Evolutionary conservation across 2,329 filamentous ascomycete genomes (phyloP).

Genomic region (Thyridium curvatum): DNA sequence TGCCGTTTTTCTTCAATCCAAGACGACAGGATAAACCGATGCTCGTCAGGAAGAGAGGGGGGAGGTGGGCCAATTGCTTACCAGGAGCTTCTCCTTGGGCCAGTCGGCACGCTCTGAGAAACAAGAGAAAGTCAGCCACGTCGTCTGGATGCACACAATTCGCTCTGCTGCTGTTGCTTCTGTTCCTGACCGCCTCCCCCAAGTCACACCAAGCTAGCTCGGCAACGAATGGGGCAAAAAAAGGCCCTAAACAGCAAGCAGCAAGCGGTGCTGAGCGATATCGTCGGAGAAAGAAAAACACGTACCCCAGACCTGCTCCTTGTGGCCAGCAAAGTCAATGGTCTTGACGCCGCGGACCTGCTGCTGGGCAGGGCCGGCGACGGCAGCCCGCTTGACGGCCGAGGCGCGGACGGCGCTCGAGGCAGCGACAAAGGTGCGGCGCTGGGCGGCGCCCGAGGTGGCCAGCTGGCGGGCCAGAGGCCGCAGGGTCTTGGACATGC

Average conservation of each 20-base stretch:
- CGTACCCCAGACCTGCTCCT: slow-evolving; percentile 91
- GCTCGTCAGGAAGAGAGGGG: slow-evolving; percentile 1
- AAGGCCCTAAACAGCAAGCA: too few species aligned
- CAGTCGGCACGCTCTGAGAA: slow-evolving; percentile 90
- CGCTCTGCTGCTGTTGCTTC: too few species aligned
- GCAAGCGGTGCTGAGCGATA: too few species aligned
- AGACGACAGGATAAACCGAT: neutral
- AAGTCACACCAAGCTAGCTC: too few species aligned
- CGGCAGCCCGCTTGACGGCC: slow-evolving; percentile 42
- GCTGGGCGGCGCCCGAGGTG: slow-evolving; percentile 48
- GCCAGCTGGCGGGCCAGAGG: slow-evolving; percentile 59
- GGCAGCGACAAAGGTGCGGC: slow-evolving; percentile 57
- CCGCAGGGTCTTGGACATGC: slow-evolving; percentile 62
- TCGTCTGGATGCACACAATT: too few species aligned
- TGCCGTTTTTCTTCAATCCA: neutral
- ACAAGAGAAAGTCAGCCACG: slow-evolving; percentile 3
- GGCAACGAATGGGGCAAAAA: too few species aligned
- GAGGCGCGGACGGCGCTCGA: slow-evolving; percentile 48
- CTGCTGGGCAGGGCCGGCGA: slow-evolving; percentile 40
- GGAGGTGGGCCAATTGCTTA: slow-evolving; percentile 42
- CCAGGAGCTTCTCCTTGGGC: slow-evolving; percentile 96
- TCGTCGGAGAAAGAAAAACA: slow-evolving; percentile 11
- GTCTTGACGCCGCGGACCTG: slow-evolving; percentile 92
- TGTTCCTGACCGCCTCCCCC: too few species aligned
- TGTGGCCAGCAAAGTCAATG: slow-evolving; percentile 93